Evolutionary conservation across 2,329 filamentous ascomycete species (phyloP), one percentile per base, ranked within the genome.

Genomic region (Penicillium sp.): DNA sequence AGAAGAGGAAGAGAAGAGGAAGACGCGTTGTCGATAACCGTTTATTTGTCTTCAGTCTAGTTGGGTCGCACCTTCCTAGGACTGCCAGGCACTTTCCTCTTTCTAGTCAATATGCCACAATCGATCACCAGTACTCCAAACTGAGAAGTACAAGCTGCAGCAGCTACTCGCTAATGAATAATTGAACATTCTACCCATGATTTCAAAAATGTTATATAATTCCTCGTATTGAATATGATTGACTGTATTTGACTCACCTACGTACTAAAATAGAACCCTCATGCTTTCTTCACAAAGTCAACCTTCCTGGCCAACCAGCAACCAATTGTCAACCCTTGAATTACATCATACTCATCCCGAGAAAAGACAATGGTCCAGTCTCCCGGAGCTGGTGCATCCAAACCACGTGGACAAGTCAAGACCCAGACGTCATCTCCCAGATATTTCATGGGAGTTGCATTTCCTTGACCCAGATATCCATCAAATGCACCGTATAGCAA

Each of bases 401-500:
- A 61, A 12, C 74, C 74, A 46, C 78, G 66, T 5, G 75, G 74
- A 57, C 74, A 75, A 1, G 69, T 67, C 25, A 80, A 61, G 0
- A 61, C 59, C 73, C 75, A 80, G 3, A 79, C 67, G 60, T 79
- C 72, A 35, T 72, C 65, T 2, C 75, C 77, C 6, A 80, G 54
- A 33, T 72, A 71, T 13, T 66, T 62, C 71, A 80, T 77, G 2
- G 74, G 56, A 50, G 73, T 71, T 3, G 67, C 63, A 1, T 75
- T 71, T 2, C 78, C 77, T 15, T 65, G 64, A 2, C 78, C 78
- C 4, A 80, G 62, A 53, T 69, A 80, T 6, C 78, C 78, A 52
- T 75, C 70, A 57, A 80, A 80, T 2, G 67, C 65, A 7, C 75
- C 78, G 55, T 79, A 79, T n/a, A 80, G 52, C 57, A 76, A 64